Base-by-base conservation (phyloP, 2,329 filamentous ascomycete genomes). In the Penicillium olsonii region DNA sequence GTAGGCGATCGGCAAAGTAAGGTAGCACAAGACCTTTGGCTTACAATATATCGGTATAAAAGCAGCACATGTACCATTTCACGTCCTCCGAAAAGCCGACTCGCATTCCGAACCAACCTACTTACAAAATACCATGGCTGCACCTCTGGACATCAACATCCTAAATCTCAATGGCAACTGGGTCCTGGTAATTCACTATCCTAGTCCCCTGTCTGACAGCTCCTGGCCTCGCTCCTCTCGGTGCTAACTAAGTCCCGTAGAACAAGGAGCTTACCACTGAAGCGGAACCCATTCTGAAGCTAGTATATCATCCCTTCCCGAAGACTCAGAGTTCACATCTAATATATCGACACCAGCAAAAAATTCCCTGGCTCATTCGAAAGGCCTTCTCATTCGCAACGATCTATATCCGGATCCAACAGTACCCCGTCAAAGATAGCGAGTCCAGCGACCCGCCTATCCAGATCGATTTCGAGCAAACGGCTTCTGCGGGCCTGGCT, bases 381-480 rank as follows among this genome's bases (percentile, higher is more conserved):
- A 45, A 49, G 14, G 46, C 46, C n/a, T 34, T 49, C 20, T 20
- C 15, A 7, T n/a, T 45, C 6, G 46, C 34, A 22, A 45, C 41
- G 11, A 44, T 49, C n/a, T 34, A 45, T 34, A 12, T 45, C 34
- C 19, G 34, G n/a, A 39, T 49, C 12, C 31, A 19, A 1, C 41
- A 49, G 11, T 49, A 33, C 19, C 19, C 22, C n/a, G 19, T 35
- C 11, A 14, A 18, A 37, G 15, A 35, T 2, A 11, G 26, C 0
- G 15, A 38, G 10, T 15, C 40, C 10, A 31, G 18, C n/a, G 15
- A 44, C 15, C 19, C 17, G 12, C n/a, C 14, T 3, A 33, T 20
- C 4, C 20, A 34, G 1, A 45, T 49, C 17, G 26, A 49, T 5
- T 45, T 45, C 19, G 11, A 18, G 11, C 46, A 49, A 18, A 49